phyloP scores from a whole-genome alignment of 257 asterid species.

The Rubia yunnanensis region DNA sequence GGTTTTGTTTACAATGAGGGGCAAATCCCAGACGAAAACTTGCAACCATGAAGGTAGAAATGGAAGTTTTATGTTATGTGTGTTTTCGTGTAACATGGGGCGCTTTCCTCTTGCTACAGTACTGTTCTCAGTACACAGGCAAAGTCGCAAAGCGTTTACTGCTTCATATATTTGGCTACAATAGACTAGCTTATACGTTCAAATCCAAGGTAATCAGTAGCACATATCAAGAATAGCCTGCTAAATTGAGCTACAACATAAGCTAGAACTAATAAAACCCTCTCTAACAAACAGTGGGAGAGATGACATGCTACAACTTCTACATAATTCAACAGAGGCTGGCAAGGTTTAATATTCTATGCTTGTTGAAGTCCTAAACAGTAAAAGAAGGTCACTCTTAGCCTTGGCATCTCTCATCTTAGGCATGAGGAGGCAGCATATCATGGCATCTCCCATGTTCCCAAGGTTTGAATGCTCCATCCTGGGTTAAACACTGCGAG shows the following conservation, averaged over 20 bases:
- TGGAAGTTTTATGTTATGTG: not conserved
- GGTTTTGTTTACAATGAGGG: slow-evolving; percentile 61
- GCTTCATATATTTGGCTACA: not conserved
- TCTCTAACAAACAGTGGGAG: not conserved
- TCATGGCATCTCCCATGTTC: slow-evolving; percentile 13
- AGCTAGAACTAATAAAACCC: not conserved
- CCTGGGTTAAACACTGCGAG: slow-evolving; percentile 14
- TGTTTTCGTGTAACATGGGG: not conserved
- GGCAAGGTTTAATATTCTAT: not conserved
- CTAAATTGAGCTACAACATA: not conserved
- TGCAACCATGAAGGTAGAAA: slow-evolving; percentile 12
- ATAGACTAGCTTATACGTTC: not conserved
- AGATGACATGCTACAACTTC: not conserved
- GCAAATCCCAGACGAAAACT: slow-evolving; percentile 31
- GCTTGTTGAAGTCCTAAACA: not conserved
- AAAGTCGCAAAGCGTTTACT: not conserved
- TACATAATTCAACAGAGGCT: not conserved
- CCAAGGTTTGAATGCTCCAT: slow-evolving; percentile 26
- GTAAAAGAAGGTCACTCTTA: slow-evolving; percentile 4
- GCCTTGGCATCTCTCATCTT: too few species aligned
- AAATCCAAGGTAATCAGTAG: not conserved
- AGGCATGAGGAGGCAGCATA: slow-evolving; percentile 2
- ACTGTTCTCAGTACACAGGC: not conserved
- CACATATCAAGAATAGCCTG: not conserved
- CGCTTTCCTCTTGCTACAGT: not conserved